Base-by-base conservation (phyloP, 352 stramenopile genomes). In the Globisporangium alternatum region DNA sequence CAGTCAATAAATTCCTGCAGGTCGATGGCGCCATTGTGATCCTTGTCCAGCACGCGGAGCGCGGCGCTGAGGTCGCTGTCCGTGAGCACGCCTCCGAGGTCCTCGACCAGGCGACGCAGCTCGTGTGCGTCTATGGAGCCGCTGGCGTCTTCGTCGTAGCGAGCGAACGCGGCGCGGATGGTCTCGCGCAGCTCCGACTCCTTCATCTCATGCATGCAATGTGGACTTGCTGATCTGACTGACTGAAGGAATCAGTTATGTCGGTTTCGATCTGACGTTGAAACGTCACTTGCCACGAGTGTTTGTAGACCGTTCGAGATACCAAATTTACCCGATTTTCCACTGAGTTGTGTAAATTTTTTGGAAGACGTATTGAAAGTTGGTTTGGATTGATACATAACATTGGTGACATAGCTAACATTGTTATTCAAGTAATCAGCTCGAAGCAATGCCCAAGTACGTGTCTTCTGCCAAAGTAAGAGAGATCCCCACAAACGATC, bases 121-220 rank as follows among this genome's bases (percentile, higher is more conserved):
- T 92, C 81, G 9, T 19, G 28, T 19, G 69, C 57, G 41, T 89
- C 80, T 9, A 92, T 88, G 47, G 70, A 66, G 5, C 80, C 81
- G 61, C 71, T 92, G 1, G 48, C 60, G 60, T 92, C 81, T 48
- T 68, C 62, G 53, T 90, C 81, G 49, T 87, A 92, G 60, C 77
- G 77, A 10, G 67, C 67, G 60, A 92, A 92, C 15, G 80, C 83
- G 3, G 74, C 72, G 35, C 70, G 73, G 12, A 80, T 68, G 2
- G 80, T 86, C 70, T 90, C 80, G 19, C 71, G 75, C 5, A 89
- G 62, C 62, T 87, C 80, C 31, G 74, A 62, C 33, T 64, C 57
- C 13, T 67, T 54, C 51, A 52, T 66, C 31, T 43, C 9, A 2
- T 21, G 35, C 28, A 25, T 8, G 28, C 12, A 43, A 54, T 31